phyloP scores from a whole-genome alignment of 2,329 filamentous ascomycete species.

The Helotiales sp. region DNA sequence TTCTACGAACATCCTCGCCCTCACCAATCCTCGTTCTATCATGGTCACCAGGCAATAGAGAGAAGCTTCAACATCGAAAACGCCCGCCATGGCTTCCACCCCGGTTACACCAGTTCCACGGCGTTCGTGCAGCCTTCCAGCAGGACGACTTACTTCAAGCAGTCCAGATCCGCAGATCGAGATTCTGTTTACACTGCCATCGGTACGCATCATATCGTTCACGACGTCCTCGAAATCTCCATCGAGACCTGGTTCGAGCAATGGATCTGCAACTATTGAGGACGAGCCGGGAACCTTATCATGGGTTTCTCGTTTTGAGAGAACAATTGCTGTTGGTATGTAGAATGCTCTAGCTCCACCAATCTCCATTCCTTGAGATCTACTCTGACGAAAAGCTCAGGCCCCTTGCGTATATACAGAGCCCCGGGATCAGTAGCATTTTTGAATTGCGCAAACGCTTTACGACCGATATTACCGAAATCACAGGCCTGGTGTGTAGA shows the following conservation, averaged over 20 bases:
- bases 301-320: conserved; percentile 77
- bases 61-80: background rate
- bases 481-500: conserved; percentile 96
- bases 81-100: conserved; percentile 34
- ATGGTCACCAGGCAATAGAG: conserved; percentile 34
- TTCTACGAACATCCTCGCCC: conserved; percentile 12
- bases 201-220: conserved; percentile 59
- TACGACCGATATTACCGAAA: conserved; percentile 86
- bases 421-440: conserved; percentile 87
- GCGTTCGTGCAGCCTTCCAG: conserved; percentile 37
- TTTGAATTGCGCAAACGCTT: conserved; percentile 79
- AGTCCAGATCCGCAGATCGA: conserved; percentile 41
- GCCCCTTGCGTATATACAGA: conserved; percentile 81
- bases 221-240: conserved; percentile 37
- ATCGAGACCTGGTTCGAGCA: conserved; percentile 33
- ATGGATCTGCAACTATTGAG: conserved; percentile 45
- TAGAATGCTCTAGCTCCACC: conserved; percentile 9
- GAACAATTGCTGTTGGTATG: conserved; percentile 78
- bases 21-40: conserved; percentile 12
- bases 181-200: conserved; percentile 40
- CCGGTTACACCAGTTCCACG: conserved; percentile 25
- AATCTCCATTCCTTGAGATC: background rate
- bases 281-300: conserved; percentile 67
- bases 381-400: conserved; percentile 46
- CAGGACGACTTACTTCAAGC: conserved; percentile 24